These are phyloP conservation scores for Ophiocordyceps camponoti-floridani DNA, from an alignment of 2,329 filamentous ascomycete genomes.

Conservation along the genomic window DNA sequence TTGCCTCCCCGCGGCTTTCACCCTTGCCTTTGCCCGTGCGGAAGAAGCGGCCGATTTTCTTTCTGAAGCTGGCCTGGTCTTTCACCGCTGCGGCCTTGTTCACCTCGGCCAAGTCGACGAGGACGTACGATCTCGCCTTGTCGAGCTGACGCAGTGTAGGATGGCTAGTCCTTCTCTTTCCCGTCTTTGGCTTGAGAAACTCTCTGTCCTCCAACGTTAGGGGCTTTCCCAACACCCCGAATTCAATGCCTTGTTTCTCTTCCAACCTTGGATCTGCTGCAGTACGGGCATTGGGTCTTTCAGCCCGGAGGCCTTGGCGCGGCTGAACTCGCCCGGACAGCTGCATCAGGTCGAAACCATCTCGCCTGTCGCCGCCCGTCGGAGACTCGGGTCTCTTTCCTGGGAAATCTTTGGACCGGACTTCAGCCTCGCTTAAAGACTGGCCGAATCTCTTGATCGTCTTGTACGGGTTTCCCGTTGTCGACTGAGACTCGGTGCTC, in stretches of 20 bases:
- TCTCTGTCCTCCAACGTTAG: neutral
- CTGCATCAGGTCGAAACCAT: neutral
- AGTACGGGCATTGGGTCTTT: too few relatives aligned
- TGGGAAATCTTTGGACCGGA: neutral
- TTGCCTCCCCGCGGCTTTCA: too few relatives aligned
- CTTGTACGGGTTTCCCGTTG: neutral
- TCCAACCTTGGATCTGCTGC: neutral
- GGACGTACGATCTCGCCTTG: neutral
- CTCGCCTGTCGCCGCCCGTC: neutral
- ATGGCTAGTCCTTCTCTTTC: neutral
- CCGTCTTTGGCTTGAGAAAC: neutral
- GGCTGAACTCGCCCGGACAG: too few relatives aligned
- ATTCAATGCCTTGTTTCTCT: too few relatives aligned
- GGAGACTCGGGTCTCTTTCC: too few relatives aligned
- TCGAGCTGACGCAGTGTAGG: neutral
- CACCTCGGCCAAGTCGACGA: neutral
- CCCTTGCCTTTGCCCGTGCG: too few relatives aligned
- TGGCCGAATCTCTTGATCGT: neutral
- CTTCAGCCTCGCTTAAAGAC: neutral
- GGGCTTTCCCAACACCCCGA: neutral
- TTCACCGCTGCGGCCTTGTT: neutral
- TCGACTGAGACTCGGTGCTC: too few relatives aligned
- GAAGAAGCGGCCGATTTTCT: too few relatives aligned
- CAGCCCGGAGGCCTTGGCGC: too few relatives aligned
- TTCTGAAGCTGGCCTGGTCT: too few relatives aligned